Conservation (phyloP, 176 grass and related monocot genomes). For the Eragrostis curvula region DNA sequence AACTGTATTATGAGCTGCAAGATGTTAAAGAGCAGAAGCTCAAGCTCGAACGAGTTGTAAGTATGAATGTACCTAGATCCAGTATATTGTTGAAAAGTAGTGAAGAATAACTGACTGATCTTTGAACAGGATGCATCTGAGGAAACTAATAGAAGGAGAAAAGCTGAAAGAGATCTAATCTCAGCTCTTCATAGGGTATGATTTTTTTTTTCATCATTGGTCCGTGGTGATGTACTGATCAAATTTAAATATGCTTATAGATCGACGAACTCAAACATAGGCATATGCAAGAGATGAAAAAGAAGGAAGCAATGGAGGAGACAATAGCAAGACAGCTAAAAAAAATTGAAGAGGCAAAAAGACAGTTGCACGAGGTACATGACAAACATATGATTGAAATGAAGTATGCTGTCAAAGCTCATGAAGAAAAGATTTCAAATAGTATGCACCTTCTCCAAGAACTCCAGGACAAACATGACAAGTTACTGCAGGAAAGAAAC, state of each 20-base stretch:
- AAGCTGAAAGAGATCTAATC: constrained; percentile 54
- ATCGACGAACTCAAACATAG: constrained; percentile 40
- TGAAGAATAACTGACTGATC: constrained; percentile 38
- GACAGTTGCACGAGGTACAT: constrained; percentile 4
- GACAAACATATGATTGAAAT: constrained; percentile 26
- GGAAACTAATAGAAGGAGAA: constrained; percentile 68
- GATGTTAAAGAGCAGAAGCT: constrained; percentile 43
- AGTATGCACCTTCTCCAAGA: constrained; percentile 47
- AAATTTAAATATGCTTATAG: constrained; percentile 37
- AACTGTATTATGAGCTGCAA: constrained; percentile 47
- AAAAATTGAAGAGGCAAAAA: constrained; percentile 51
- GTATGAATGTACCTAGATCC: constrained; percentile 21
- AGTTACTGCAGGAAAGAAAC: constrained; percentile 48
- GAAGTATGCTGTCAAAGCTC: constrained; percentile 39
- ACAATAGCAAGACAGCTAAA: constrained; percentile 34
- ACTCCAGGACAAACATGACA: constrained; percentile 50
- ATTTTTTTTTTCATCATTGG: constrained; percentile 13
- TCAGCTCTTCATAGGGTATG: constrained; percentile 60
- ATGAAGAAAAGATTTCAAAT: constrained; percentile 50
- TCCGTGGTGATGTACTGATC: neutral
- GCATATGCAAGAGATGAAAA: constrained; percentile 46
- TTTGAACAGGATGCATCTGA: constrained; percentile 43
- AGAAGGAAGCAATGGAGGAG: constrained; percentile 53
- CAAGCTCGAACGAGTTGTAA: constrained; percentile 42
- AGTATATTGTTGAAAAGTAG: constrained; percentile 31